Evolutionary conservation across 2,329 filamentous ascomycete genomes (phyloP), one percentile per base, ranked within the genome.

Genomic region (Cordyceps javanica): DNA sequence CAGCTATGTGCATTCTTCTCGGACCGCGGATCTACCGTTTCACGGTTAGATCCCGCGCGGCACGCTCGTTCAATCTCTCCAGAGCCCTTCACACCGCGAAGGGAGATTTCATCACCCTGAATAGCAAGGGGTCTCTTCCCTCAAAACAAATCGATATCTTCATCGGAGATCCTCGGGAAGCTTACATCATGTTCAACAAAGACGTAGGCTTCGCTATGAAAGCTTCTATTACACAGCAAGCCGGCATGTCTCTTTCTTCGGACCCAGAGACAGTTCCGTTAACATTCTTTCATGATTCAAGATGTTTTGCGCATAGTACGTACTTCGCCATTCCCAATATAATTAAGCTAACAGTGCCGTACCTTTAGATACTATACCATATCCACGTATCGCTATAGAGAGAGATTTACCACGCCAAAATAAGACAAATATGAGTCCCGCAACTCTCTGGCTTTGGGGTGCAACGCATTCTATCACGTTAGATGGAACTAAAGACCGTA

Each of bases 401-500:
- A 44, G 19, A 44, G 49, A 60, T 26, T 55, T 63, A 21, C 59
- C 60, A 23, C 62, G 39, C 3, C 62, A 59, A n/a, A 60, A 50
- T n/a, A 36, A 14, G 2, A 46, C 21, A 19, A 53, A 57, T 19
- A 62, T 16, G 10, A 64, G 59, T 28, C 56, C 55, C 13, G 60
- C 60, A 23, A 63, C 59, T 3, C 61, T 64, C 16, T 63, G 61
- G 63, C 57, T 62, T 1, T 63, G 59, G 61, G 62, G 63, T 3
- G 63, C 61, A 16, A 59, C 60, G 11, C 21, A 61, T 42, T 60
- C 58, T 11, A 58, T 63, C 19, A 62, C 61, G 13, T 59, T 64
- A 41, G 59, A 64, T 55, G 60, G 57, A 2, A 64, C 62, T 25
- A 3, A 50, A 11, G 58, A 63, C 30, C 11, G 62, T 60, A 23